Conservation (phyloP, 2,329 filamentous ascomycete genomes). For the Pyricularia grisea region DNA sequence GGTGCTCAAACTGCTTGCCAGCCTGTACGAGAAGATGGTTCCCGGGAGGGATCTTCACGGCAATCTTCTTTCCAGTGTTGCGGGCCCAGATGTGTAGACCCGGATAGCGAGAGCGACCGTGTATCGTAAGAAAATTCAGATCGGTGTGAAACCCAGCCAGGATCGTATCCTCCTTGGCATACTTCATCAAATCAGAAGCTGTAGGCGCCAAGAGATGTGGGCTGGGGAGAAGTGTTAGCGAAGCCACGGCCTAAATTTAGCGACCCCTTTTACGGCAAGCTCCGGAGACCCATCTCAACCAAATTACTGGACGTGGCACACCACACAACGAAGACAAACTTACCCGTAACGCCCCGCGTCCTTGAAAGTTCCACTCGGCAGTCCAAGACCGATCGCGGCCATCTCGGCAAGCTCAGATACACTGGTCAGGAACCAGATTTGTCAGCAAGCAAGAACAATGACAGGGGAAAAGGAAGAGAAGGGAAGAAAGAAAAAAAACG, state of each 20-base stretch:
- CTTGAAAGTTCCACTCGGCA: slow-evolving; percentile 42
- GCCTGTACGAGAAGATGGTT: slow-evolving; percentile 52
- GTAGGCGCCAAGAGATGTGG: slow-evolving; percentile 53
- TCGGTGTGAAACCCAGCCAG: slow-evolving; percentile 56
- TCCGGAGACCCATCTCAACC: not conserved
- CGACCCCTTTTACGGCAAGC: not conserved
- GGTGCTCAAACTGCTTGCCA: slow-evolving; percentile 53
- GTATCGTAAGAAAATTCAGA: slow-evolving; percentile 56
- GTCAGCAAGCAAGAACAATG: not conserved
- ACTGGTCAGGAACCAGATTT: slow-evolving; percentile 16
- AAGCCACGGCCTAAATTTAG: not conserved
- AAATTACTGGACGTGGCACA: not conserved
- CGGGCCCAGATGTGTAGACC: slow-evolving; percentile 55
- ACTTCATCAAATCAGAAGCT: slow-evolving; percentile 45
- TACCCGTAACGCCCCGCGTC: slow-evolving; percentile 47
- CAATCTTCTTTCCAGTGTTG: slow-evolving; percentile 49
- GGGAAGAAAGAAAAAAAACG: not conserved
- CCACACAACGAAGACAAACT: slow-evolving; percentile 8
- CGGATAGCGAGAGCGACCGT: slow-evolving; percentile 52
- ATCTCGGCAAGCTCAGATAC: slow-evolving; percentile 50
- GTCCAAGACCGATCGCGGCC: slow-evolving; percentile 45
- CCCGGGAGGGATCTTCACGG: slow-evolving; percentile 47
- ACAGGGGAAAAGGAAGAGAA: not conserved
- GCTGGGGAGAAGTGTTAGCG: slow-evolving; percentile 18
- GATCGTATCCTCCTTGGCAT: slow-evolving; percentile 45